Conservation (phyloP, 179 eudicot genomes). For the Silene coronaria region DNA sequence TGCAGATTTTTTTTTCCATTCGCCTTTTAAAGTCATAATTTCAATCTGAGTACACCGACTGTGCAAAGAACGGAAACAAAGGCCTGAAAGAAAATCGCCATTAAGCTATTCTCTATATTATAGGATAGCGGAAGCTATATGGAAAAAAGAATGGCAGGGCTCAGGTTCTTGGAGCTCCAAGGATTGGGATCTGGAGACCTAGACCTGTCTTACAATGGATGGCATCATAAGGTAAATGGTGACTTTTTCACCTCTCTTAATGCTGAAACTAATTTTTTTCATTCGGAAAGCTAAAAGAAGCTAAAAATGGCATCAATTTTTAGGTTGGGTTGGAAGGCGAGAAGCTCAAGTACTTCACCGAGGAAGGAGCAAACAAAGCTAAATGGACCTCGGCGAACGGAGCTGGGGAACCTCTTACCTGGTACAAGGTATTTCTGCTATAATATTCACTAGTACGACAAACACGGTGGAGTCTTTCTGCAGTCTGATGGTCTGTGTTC, state of each 20-base stretch:
- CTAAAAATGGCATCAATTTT: constrained; percentile 9
- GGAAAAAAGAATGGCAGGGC: constrained; percentile 72
- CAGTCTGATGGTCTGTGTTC: background rate
- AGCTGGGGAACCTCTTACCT: constrained; percentile 41
- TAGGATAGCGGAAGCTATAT: constrained; percentile 80
- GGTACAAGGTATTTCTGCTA: constrained; percentile 73
- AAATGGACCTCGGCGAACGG: constrained; percentile 46
- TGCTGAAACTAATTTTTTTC: background rate
- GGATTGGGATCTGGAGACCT: constrained; percentile 73
- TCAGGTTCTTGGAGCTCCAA: constrained; percentile 44
- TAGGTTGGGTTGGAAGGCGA: constrained; percentile 70
- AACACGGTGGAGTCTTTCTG: background rate
- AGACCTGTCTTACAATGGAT: constrained; percentile 54
- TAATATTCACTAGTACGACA: background rate
- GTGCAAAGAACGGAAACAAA: background rate
- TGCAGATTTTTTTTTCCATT: background rate
- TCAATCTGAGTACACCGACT: background rate
- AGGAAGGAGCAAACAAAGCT: constrained; percentile 50
- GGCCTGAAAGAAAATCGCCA: background rate
- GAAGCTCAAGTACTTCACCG: constrained; percentile 36
- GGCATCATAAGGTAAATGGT: constrained; percentile 63
- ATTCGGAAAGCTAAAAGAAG: background rate
- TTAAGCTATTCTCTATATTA: constrained; percentile 4
- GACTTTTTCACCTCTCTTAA: background rate
- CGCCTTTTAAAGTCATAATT: background rate